Conservation (phyloP, 306 rosid genomes). For the Gastrolobium bilobum region DNA sequence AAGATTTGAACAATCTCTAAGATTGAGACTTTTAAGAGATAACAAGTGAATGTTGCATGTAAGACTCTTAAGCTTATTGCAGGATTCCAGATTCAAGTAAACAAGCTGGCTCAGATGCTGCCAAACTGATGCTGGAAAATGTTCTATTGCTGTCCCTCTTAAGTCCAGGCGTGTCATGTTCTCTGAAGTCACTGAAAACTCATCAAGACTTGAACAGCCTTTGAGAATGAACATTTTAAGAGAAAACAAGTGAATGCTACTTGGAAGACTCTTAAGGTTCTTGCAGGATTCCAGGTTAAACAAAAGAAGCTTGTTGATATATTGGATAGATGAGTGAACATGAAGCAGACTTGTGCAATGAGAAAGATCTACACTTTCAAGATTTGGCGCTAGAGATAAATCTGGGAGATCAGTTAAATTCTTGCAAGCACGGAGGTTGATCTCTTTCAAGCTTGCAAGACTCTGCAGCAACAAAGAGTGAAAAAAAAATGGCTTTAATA, state of each 20-base stretch:
- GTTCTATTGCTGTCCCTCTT: background rate
- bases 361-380: constrained; percentile 32
- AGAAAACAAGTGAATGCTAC: constrained; percentile 29
- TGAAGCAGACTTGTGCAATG: constrained; percentile 12
- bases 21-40: constrained; percentile 38
- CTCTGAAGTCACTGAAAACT: constrained; percentile 30
- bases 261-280: constrained; percentile 30
- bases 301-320: constrained; percentile 32
- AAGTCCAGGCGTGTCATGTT: constrained; percentile 28
- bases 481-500: background rate
- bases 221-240: constrained; percentile 22
- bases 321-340: constrained; percentile 33
- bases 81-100: constrained; percentile 48
- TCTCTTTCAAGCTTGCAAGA: constrained; percentile 40
- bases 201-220: constrained; percentile 25
- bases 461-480: constrained; percentile 35
- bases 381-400: constrained; percentile 40
- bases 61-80: constrained; percentile 28
- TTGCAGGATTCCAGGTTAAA: constrained; percentile 31
- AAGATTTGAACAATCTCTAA: constrained; percentile 43
- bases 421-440: constrained; percentile 36
- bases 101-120: constrained; percentile 37
- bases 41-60: constrained; percentile 29
- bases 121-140: constrained; percentile 34
- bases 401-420: constrained; percentile 36